Base-by-base conservation (phyloP, 2,329 filamentous ascomycete genomes). In the Dryadomyces sulphureus region DNA sequence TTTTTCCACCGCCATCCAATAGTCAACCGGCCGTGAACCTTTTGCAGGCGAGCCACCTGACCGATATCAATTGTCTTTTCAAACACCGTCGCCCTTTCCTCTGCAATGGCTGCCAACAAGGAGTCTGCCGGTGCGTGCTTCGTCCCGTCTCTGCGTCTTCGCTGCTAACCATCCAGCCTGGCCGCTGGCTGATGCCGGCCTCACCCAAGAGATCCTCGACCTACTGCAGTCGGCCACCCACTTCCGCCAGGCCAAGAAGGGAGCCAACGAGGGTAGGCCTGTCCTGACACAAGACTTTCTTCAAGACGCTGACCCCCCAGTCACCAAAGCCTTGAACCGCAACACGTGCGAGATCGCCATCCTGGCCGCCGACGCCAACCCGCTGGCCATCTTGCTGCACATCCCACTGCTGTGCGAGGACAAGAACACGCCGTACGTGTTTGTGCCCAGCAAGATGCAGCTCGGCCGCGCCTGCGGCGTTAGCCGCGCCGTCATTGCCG, bases 291-390 rank as follows among this genome's bases (percentile, higher is more conserved):
- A 17, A 4, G 36, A 11, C 12, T 20, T 22, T 24, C 21, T 21
- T 7, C 22, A 6, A 12, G 3, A 3, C 24, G 25, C 19, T 38
- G 17, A 44, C 45, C 24, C 30, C 42, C 48, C 52, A 64, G 70
- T 78, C 34, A 94, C 86, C 60, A 94, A 94, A 73, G 84, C 86
- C 1, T 74, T 94, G 43, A 93, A 92, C 71, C 82, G 90, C 56
- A 89, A 90, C 67, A 88, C 90, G 52, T 79, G 79, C 55, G 90
- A 96, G 68, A 71, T 96, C 53, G 81, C 94, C 59, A 76, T 96
- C 56, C 78, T 95, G 46, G 87, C 88, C 41, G 88, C 86, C 53
- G 90, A 96, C 62, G 92, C 87, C 56, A 75, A 77, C 48, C 89
- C 89, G 38, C 74, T 95, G 44, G 84, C 87, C 45, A 95, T 95